These are phyloP conservation scores for Arachis hypogaea DNA, from an alignment of 306 rosid genomes.

Conservation along the genomic window DNA sequence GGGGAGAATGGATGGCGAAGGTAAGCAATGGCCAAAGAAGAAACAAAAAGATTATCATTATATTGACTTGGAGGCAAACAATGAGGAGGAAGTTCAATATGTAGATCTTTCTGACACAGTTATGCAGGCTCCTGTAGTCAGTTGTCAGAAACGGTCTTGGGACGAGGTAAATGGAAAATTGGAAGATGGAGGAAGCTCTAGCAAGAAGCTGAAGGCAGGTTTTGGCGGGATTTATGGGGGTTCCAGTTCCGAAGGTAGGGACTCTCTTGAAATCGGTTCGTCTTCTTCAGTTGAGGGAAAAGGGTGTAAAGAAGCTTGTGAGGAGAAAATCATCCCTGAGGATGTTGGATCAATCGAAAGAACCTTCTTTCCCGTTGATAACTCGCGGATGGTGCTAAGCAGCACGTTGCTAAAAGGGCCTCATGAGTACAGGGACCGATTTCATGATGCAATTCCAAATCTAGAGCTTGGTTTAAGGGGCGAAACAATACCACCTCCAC, in stretches of 20 bases:
- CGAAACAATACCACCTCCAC: conserved; percentile 57
- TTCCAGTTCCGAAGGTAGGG: conserved; percentile 46
- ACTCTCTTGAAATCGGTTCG: conserved; percentile 44
- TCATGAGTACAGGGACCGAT: conserved; percentile 39
- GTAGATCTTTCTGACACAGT: conserved; percentile 51
- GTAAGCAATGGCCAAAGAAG: conserved; percentile 41
- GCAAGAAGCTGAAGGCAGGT: conserved; percentile 60
- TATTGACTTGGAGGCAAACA: conserved; percentile 45
- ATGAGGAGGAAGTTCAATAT: conserved; percentile 47
- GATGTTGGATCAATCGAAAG: conserved; percentile 74
- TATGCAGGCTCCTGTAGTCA: conserved; percentile 45
- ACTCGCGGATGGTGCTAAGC: conserved; percentile 37
- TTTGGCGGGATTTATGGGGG: conserved; percentile 44
- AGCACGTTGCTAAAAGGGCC: conserved; percentile 43
- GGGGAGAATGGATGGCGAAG: conserved; percentile 45
- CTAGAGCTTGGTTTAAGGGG: conserved; percentile 93
- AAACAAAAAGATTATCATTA: conserved; percentile 42
- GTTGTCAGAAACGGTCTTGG: conserved; percentile 52
- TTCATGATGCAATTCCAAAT: conserved; percentile 64
- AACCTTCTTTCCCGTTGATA: conserved; percentile 76
- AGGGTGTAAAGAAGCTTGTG: conserved; percentile 52
- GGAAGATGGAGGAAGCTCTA: conserved; percentile 50
- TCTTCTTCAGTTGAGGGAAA: conserved; percentile 52
- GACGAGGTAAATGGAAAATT: conserved; percentile 45
- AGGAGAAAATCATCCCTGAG: conserved; percentile 72